phyloP scores from a whole-genome alignment of 768 basidiomycete species.

The Chalciporus piperatus region DNA sequence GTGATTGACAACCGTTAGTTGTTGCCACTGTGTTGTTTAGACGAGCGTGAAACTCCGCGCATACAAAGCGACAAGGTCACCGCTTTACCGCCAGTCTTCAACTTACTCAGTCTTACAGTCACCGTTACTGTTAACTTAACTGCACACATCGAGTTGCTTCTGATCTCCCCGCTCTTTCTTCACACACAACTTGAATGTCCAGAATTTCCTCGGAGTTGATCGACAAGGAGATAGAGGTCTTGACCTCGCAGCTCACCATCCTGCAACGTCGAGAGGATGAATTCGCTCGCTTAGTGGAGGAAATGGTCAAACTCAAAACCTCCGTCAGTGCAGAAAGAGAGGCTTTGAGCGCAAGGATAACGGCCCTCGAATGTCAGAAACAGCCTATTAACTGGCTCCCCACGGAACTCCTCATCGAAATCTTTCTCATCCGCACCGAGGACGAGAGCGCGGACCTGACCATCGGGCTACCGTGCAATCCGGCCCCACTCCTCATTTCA shows the following conservation, averaged over 20 bases:
- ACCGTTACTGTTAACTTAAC: too few relatives aligned
- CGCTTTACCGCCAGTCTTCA: not conserved
- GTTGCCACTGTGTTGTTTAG: too few relatives aligned
- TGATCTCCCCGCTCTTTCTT: not conserved
- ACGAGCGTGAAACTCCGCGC: not conserved
- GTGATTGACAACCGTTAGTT: too few relatives aligned
- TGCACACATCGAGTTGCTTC: not conserved
- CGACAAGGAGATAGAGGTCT: conserved; percentile 35
- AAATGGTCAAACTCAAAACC: conserved; percentile 38
- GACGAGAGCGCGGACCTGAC: conserved; percentile 24
- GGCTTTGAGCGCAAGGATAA: conserved; percentile 28
- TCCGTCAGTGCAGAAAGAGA: conserved; percentile 34
- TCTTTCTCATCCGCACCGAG: conserved; percentile 37
- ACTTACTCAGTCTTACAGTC: too few relatives aligned
- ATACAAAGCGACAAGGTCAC: too few relatives aligned
- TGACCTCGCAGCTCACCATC: conserved; percentile 38
- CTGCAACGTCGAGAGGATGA: conserved; percentile 39
- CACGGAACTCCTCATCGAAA: conserved; percentile 42
- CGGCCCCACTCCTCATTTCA: conserved; percentile 40
- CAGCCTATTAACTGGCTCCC: conserved; percentile 53
- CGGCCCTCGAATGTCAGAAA: conserved; percentile 38
- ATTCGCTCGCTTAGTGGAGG: conserved; percentile 38
- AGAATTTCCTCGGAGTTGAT: conserved; percentile 25
- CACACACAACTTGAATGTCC: conserved; percentile 15
- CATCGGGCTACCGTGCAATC: conserved; percentile 27